phyloP scores from a whole-genome alignment of 2,329 filamentous ascomycete genomes.

The Cyanodermella asteris region DNA sequence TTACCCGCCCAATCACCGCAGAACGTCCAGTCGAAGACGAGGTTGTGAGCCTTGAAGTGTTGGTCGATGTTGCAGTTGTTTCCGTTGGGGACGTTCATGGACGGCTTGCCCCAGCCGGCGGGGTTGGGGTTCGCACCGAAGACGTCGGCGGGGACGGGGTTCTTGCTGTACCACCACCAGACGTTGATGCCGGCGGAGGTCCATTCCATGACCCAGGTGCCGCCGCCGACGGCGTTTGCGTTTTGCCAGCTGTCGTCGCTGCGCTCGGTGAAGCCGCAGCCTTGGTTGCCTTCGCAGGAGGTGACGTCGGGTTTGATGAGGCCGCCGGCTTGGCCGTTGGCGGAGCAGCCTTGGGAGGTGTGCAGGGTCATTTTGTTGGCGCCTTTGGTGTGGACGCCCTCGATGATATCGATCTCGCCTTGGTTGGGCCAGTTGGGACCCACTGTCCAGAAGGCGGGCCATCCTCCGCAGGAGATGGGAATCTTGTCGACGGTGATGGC shows the following conservation, averaged over 20 bases:
- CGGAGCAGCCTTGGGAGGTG: constrained; percentile 21
- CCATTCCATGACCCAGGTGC: constrained; percentile 28
- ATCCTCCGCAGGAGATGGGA: no score
- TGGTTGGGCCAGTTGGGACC: constrained; percentile 17
- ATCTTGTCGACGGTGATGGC: no score
- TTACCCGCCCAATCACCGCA: constrained; percentile 33
- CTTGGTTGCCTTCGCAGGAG: constrained; percentile 20
- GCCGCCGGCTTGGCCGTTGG: constrained; percentile 28
- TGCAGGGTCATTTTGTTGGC: constrained; percentile 27
- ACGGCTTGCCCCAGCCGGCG: constrained; percentile 22
- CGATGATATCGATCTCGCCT: constrained; percentile 30
- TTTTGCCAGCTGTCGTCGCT: constrained; percentile 24
- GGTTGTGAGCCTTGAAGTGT: constrained; percentile 18
- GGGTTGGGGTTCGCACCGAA: constrained; percentile 21
- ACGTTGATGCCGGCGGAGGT: constrained; percentile 24
- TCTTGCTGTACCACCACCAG: constrained; percentile 31
- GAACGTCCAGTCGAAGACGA: constrained; percentile 29
- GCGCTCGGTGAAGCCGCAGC: constrained; percentile 23
- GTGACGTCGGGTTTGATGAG: constrained; percentile 23
- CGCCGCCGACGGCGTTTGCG: constrained; percentile 17
- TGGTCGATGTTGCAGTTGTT: constrained; percentile 16
- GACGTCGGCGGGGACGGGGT: constrained; percentile 23
- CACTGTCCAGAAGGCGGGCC: constrained; percentile 4
- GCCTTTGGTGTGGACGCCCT: constrained; percentile 25
- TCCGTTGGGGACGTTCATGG: constrained; percentile 11